These are phyloP conservation scores for Venustampulla echinocandica DNA, from an alignment of 495 filamentous ascomycete genomes.

Conservation along the genomic window DNA sequence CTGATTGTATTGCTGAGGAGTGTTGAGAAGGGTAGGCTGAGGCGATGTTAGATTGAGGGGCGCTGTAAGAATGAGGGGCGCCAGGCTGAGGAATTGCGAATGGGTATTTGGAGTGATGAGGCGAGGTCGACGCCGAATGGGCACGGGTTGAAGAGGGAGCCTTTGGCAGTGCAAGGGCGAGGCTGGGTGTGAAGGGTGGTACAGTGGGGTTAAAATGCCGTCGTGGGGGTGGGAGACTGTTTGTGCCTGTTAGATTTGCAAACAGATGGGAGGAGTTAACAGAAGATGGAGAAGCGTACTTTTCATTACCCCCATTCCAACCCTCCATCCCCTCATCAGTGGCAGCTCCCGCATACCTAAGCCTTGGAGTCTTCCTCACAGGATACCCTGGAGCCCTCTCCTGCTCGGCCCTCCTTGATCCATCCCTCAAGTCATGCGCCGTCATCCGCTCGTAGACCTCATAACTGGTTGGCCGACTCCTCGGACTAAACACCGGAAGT, in stretches of 20 bases:
- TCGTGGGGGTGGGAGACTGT: not conserved
- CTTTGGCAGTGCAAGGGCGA: constrained; percentile 8
- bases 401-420: not conserved
- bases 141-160: constrained; percentile 2
- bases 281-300: not conserved
- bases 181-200: constrained; percentile 11
- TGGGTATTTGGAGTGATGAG: constrained; percentile 1
- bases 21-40: not conserved
- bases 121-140: not conserved
- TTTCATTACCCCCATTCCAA: not conserved
- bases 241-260: not conserved
- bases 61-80: constrained; percentile 1
- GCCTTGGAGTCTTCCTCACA: not conserved
- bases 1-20: no score
- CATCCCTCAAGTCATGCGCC: not conserved
- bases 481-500: constrained; percentile 17
- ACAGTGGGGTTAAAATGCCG: constrained; percentile 14
- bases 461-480: constrained; percentile 17
- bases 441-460: constrained; percentile 16
- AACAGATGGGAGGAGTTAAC: no score
- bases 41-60: not conserved
- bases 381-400: not conserved
- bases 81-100: not conserved
- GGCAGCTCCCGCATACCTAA: not conserved
- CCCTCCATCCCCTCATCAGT: not conserved